Percentiles rank a stretch among this genome's conserved stretches.
phyloP scores from a whole-genome alignment of 2,329 filamentous ascomycete species.

The Colletotrichum agaves region DNA sequence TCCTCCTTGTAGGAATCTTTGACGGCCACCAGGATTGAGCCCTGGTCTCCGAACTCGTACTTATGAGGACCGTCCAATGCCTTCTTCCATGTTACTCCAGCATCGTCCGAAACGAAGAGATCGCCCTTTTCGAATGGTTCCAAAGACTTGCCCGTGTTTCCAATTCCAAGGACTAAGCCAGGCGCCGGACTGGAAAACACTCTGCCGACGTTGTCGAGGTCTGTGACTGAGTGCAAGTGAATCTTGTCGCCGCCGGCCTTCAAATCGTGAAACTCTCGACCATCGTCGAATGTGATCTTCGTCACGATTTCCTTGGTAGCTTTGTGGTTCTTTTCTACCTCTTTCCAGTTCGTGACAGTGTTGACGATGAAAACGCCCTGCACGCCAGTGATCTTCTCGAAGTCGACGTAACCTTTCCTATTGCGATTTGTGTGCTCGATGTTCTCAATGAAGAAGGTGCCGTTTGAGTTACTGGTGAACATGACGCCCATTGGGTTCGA shows the following conservation, averaged over 20 bases:
- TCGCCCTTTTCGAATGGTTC: constrained; percentile 77
- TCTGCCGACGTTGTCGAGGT: constrained; percentile 82
- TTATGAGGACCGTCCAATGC: constrained; percentile 85
- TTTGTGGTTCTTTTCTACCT: constrained; percentile 67
- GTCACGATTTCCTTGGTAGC: constrained; percentile 77
- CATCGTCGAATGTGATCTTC: constrained; percentile 94
- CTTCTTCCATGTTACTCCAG: constrained; percentile 84
- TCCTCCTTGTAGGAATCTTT: constrained; percentile 75
- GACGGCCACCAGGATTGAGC: constrained; percentile 87
- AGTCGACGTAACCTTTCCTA: constrained; percentile 81
- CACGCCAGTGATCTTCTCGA: constrained; percentile 91
- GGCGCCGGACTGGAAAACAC: constrained; percentile 95
- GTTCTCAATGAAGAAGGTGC: constrained; percentile 94
- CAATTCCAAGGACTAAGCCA: constrained; percentile 92
- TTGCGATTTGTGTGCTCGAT: constrained; percentile 93
- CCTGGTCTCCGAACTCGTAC: constrained; percentile 96
- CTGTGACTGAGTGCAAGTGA: constrained; percentile 92
- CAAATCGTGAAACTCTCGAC: constrained; percentile 82
- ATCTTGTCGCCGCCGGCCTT: constrained; percentile 75
- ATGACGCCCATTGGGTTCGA: constrained; percentile 83
- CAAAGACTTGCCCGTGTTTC: constrained; percentile 84
- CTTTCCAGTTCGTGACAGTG: constrained; percentile 85
- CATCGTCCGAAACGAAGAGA: constrained; percentile 90
- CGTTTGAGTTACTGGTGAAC: constrained; percentile 97
- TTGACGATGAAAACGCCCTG: constrained; percentile 95